Base-by-base conservation (phyloP, 1,284 basidiomycete genomes). In the Pyrrhoderma lamaoense region DNA sequence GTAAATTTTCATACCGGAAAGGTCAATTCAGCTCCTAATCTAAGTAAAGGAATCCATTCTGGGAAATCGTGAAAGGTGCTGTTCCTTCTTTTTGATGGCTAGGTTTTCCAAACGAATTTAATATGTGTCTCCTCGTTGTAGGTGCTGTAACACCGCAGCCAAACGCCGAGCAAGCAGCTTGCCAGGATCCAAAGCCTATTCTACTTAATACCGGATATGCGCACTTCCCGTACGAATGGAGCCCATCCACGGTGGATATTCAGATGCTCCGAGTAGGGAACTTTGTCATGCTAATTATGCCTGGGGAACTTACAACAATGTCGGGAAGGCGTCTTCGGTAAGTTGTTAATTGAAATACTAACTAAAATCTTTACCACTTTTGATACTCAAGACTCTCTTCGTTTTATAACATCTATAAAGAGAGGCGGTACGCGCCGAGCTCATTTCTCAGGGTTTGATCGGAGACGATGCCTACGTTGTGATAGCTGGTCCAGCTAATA, bases 221-320 rank as follows among this genome's bases (percentile, higher is more conserved):
- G 2, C 70, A 79, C 56, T 59, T 61, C 9, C 88, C 88, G 8
- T 90, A 91, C 63, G 73, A 79, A 54, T 91, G 89, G 89, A 76
- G 83, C 2, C 83, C 86, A 0, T 76, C 72, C 59, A 84, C 79
- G 1, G 87, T 91, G 43, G 80, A 89, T 62, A 74, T 88, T 42
- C 89, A 90, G 67, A 84, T 90, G 69, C 68, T 90, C 48, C 82
- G 85, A 35, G 74, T 85, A n/a, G 89, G 89, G 23, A 81, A 85
- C 57, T 72, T 91, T 51, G 83, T 90, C 51, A 82, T 90, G 64
- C 70, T 89, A 48, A 74, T 89, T 53, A 78, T 89, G 58, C 86
- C 87, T 8, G 87, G 85, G 61, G 75, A 77, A 66, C 67, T 76
- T 45, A 82, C 79, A 0, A 82, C 79, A 1, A 78, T 78, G 76